Evolutionary conservation across 305 asterid species (phyloP).

Genomic region (Fraxinus latifolia): DNA sequence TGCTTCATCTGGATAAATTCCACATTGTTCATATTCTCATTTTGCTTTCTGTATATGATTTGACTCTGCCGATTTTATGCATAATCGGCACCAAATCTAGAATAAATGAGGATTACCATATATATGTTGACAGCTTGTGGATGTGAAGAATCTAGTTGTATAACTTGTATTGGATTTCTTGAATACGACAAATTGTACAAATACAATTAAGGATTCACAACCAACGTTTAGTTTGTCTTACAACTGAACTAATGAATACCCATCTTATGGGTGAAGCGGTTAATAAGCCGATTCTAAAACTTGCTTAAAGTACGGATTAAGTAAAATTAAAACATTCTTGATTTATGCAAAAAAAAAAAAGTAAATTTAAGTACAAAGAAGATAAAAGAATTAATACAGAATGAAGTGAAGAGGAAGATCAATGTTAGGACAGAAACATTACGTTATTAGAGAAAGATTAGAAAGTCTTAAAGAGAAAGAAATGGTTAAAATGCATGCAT

Average conservation of each 20-base stretch:
- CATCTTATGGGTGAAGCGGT: not conserved
- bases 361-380: not conserved
- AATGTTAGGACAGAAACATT: conserved; percentile 24
- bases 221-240: not conserved
- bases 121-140: not conserved
- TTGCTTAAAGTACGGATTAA: not conserved
- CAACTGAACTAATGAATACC: not conserved
- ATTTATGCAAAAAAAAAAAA: not conserved
- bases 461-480: conserved; percentile 42
- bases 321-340: not conserved
- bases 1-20: not conserved
- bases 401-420: conserved; percentile 23
- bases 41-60: not conserved
- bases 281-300: not conserved
- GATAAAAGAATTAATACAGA: not conserved
- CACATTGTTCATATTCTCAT: not conserved
- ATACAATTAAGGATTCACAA: not conserved
- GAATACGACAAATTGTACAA: not conserved
- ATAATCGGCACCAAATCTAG: not conserved
- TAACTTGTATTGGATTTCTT: not conserved
- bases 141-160: not conserved
- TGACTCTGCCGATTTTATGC: not conserved
- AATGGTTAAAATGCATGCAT: conserved; percentile 16
- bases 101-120: not conserved
- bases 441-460: conserved; percentile 25